Conservation (phyloP, 768 basidiomycete species). For the Suillus subalutaceus region DNA sequence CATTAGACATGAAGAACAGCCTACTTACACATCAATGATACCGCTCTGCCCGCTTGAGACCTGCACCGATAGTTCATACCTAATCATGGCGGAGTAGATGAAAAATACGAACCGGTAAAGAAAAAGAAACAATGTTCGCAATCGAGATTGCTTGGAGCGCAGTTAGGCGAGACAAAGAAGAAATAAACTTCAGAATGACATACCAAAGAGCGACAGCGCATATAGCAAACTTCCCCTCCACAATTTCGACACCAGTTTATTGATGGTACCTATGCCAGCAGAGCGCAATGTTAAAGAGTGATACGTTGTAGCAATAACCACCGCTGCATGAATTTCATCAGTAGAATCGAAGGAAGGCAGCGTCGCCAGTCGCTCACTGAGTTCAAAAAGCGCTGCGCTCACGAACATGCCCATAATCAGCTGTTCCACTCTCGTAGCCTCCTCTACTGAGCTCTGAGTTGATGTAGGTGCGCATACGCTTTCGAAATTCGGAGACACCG, state of each 20-base stretch:
- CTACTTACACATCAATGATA: slow-evolving; percentile 15
- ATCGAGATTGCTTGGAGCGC: slow-evolving; percentile 8
- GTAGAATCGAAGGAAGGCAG: neutral
- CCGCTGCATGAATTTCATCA: slow-evolving; percentile 4
- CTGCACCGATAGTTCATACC: neutral
- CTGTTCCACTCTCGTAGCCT: slow-evolving; percentile 12
- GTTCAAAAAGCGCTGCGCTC: slow-evolving; percentile 16
- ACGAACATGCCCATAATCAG: slow-evolving; percentile 16
- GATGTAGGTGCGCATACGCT: slow-evolving; percentile 12
- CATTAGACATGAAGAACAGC: neutral
- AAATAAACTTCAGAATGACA: neutral
- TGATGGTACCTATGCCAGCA: neutral
- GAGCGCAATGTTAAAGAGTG: neutral
- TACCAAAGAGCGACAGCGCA: slow-evolving; percentile 15
- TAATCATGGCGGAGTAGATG: neutral
- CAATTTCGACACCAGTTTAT: slow-evolving; percentile 4
- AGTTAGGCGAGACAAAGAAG: neutral
- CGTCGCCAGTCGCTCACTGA: slow-evolving; percentile 8
- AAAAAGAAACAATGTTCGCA: slow-evolving; percentile 15
- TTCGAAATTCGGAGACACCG: slow-evolving; percentile 11
- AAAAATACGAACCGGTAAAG: slow-evolving; percentile 12
- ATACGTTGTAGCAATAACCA: slow-evolving; percentile 8
- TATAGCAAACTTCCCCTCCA: slow-evolving; percentile 16
- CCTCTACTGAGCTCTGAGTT: slow-evolving; percentile 2
- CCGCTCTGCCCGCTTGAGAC: slow-evolving; percentile 13